Conservation (phyloP, 148 eudicot genomes). For the Chenopodium album region DNA sequence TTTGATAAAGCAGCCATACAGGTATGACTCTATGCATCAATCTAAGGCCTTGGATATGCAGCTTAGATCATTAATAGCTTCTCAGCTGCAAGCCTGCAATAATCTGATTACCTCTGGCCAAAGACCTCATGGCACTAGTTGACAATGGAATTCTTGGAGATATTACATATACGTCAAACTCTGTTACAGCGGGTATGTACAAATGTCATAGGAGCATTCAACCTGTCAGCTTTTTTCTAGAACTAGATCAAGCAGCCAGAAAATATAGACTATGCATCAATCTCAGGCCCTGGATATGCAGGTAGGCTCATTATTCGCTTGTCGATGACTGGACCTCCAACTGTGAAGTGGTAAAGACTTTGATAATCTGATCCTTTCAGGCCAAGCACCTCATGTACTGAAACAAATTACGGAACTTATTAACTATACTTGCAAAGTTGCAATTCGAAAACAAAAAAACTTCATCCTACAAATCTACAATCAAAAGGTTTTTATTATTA, state of each 20-base stretch:
- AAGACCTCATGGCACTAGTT: too few relatives aligned
- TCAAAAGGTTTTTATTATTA: too few relatives aligned
- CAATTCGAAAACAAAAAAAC: background rate
- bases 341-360: slow-evolving; percentile 87
- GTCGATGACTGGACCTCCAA: slow-evolving; percentile 81
- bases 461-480: background rate
- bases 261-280: slow-evolving; percentile 37
- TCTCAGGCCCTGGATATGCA: slow-evolving; percentile 85
- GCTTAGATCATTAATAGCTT: too few relatives aligned
- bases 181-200: background rate
- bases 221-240: background rate
- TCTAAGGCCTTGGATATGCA: too few relatives aligned
- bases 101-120: too few relatives aligned
- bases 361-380: slow-evolving; percentile 65
- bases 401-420: slow-evolving; percentile 4
- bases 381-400: slow-evolving; percentile 90
- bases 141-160: too few relatives aligned
- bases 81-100: too few relatives aligned
- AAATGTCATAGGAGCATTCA: background rate
- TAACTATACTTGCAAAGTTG: background rate
- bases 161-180: too few relatives aligned
- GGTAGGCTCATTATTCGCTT: slow-evolving; percentile 91
- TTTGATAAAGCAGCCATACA: too few relatives aligned
- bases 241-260: background rate
- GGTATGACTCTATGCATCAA: too few relatives aligned